Evolutionary conservation across 2,329 filamentous ascomycete genomes (phyloP).

Genomic region (Botrytis aclada): DNA sequence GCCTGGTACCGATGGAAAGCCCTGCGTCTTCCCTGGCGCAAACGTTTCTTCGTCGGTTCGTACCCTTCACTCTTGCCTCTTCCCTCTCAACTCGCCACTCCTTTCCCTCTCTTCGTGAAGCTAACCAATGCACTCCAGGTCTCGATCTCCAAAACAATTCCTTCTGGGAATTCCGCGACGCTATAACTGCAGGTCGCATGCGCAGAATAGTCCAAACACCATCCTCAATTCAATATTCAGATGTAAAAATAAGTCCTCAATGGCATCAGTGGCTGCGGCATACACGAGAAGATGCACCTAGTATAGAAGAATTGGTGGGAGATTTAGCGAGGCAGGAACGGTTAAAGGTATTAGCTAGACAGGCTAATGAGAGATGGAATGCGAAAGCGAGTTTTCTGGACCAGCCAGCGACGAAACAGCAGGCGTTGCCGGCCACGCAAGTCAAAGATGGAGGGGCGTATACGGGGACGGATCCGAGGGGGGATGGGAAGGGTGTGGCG

Average conservation of each 20-base stretch:
- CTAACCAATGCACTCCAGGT: constrained; percentile 42
- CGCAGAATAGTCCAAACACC: constrained; percentile 62
- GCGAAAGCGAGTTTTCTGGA: constrained; percentile 54
- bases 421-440: background rate
- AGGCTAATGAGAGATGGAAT: constrained; percentile 63
- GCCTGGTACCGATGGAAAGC: constrained; percentile 61
- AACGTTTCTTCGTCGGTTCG: constrained; percentile 58
- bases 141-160: constrained; percentile 64
- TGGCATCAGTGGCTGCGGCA: constrained; percentile 71
- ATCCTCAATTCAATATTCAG: constrained; percentile 50
- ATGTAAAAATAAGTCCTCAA: constrained; percentile 55
- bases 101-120: background rate
- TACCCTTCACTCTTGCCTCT: background rate
- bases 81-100: constrained; percentile 6
- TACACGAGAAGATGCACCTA: constrained; percentile 53
- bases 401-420: constrained; percentile 33
- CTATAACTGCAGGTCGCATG: constrained; percentile 44
- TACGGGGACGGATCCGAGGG: background rate
- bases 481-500: background rate
- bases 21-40: constrained; percentile 61
- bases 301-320: constrained; percentile 52
- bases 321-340: constrained; percentile 53
- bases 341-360: constrained; percentile 55
- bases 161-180: constrained; percentile 64
- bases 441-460: background rate